phyloP scores from a whole-genome alignment of 2,329 filamentous ascomycete genomes.

The Ophiostoma piceae region DNA sequence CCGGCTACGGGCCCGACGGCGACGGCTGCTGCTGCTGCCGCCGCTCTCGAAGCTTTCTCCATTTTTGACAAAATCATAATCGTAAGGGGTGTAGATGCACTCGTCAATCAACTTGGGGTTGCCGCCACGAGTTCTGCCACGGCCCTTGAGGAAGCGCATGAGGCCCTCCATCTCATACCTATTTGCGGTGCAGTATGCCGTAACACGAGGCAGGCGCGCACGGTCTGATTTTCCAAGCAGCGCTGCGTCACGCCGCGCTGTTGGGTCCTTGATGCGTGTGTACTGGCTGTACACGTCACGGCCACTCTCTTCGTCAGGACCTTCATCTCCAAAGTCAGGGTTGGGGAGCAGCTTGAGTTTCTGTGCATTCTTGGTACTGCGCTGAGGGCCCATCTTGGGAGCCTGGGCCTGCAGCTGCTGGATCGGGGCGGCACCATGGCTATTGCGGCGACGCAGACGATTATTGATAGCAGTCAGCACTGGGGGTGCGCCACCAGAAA shows the following conservation, averaged over 20 bases:
- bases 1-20: conserved; percentile 10
- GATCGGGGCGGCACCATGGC: conserved; percentile 51
- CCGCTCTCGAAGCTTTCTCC: conserved; percentile 37
- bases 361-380: conserved; percentile 91
- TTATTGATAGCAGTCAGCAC: conserved; percentile 78
- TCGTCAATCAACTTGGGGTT: conserved; percentile 93
- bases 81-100: conserved; percentile 93
- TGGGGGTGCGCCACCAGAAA: conserved; percentile 38
- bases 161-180: conserved; percentile 85
- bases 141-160: conserved; percentile 85
- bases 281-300: conserved; percentile 97
- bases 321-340: conserved; percentile 73
- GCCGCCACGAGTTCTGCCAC: conserved; percentile 68
- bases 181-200: conserved; percentile 92
- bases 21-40: conserved; percentile 21
- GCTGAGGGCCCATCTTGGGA: conserved; percentile 83
- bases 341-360: conserved; percentile 97
- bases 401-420: conserved; percentile 31
- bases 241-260: conserved; percentile 84
- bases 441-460: conserved; percentile 81
- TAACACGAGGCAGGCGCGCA: conserved; percentile 79
- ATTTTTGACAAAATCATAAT: conserved; percentile 47
- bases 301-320: conserved; percentile 79
- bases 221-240: conserved; percentile 89
- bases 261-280: conserved; percentile 94